Conservation (phyloP, 371 early-diverging fungal genomes). For the Rhizopus delemar region DNA sequence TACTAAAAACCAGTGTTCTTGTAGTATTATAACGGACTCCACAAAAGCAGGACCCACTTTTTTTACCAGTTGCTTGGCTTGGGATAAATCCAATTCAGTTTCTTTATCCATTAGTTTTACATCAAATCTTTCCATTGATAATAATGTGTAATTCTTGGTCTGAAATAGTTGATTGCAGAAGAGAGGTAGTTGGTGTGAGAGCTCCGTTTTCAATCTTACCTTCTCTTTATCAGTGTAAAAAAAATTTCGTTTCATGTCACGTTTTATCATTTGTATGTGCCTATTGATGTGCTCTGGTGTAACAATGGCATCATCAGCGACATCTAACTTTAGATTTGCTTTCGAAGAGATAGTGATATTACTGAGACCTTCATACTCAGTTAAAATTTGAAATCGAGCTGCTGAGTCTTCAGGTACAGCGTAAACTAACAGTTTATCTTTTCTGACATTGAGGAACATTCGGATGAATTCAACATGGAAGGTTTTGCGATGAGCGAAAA, state of each 20-base stretch:
- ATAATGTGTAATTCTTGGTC: conserved; percentile 7
- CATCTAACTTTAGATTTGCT: background rate
- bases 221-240: conserved; percentile 7
- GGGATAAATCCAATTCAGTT: conserved; percentile 9
- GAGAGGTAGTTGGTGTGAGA: conserved; percentile 6
- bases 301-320: conserved; percentile 4
- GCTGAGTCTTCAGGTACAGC: conserved; percentile 3
- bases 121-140: conserved; percentile 11
- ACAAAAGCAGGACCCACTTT: conserved; percentile 11
- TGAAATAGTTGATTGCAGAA: conserved; percentile 9
- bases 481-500: background rate
- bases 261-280: conserved; percentile 3
- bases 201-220: conserved; percentile 7
- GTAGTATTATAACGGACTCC: conserved; percentile 12
- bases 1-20: conserved; percentile 9
- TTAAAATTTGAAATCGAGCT: conserved; percentile 3
- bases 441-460: conserved; percentile 2
- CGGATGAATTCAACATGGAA: conserved; percentile 3
- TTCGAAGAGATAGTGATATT: conserved; percentile 4
- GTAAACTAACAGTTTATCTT: conserved; percentile 2
- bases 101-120: conserved; percentile 9
- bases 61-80: conserved; percentile 13
- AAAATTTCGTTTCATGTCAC: conserved; percentile 3
- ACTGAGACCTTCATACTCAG: background rate
- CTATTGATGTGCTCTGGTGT: conserved; percentile 2